Evolutionary conservation across 345 rosid species (phyloP).

Genomic region (Eucalyptus lansdowneana): DNA sequence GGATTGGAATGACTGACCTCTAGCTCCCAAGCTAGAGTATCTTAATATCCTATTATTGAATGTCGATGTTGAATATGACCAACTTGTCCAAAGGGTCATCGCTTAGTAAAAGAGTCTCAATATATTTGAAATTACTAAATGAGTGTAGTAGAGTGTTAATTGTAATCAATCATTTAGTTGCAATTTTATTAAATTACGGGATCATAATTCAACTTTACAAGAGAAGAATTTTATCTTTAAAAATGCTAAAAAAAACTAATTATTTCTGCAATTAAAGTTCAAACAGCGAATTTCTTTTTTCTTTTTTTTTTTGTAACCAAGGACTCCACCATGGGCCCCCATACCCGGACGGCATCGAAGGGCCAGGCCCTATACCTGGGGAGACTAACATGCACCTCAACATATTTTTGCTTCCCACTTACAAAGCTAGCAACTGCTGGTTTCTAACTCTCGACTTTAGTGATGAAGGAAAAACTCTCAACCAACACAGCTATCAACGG

Average conservation of each 20-base stretch:
- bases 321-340: too few relatives aligned
- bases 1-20: neutral
- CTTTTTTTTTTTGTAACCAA: too few relatives aligned
- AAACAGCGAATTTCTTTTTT: neutral
- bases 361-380: too few relatives aligned
- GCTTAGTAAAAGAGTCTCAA: neutral
- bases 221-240: neutral
- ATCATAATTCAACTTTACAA: neutral
- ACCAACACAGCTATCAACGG: too few relatives aligned
- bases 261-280: neutral
- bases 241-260: neutral
- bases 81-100: neutral
- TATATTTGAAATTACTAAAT: neutral
- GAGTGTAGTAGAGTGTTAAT: neutral
- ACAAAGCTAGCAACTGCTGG: fast-evolving
- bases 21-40: neutral
- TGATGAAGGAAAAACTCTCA: fast-evolving
- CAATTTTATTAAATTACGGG: neutral
- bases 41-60: neutral
- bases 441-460: fast-evolving
- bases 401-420: fast-evolving
- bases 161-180: neutral
- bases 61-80: neutral
- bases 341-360: too few relatives aligned
- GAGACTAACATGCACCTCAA: too few relatives aligned